These are phyloP conservation scores for Chaetomiaceae sp. DNA, from an alignment of 2,329 filamentous ascomycete genomes.

Conservation along the genomic window DNA sequence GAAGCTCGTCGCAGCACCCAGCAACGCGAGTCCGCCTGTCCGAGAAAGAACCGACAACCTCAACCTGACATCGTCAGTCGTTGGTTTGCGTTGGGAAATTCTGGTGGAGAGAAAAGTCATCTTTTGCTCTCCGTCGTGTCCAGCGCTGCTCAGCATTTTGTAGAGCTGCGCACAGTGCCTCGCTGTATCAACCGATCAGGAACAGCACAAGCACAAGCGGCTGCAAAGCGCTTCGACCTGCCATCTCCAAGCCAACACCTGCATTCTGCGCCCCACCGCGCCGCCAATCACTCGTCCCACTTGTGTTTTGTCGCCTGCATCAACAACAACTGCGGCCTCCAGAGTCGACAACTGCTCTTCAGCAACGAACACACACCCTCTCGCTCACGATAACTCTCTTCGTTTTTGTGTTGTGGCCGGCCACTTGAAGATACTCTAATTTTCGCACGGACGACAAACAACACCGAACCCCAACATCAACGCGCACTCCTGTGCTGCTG, in stretches of 20 bases:
- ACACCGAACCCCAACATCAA: too few species aligned
- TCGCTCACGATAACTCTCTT: not conserved
- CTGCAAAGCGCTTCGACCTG: not conserved
- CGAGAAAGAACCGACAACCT: not conserved
- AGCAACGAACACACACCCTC: conserved; percentile 14
- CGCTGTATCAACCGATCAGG: too few species aligned
- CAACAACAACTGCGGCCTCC: conserved; percentile 21
- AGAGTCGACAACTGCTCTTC: conserved; percentile 16
- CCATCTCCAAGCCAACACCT: conserved; percentile 24
- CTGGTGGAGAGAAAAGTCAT: not conserved
- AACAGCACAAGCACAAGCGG: not conserved
- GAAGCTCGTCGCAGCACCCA: conserved; percentile 7
- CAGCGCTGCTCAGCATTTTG: too few species aligned
- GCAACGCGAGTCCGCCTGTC: conserved; percentile 8
- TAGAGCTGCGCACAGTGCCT: too few species aligned
- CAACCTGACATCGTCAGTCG: conserved; percentile 16
- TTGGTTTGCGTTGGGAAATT: not conserved
- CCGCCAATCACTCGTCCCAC: conserved; percentile 24
- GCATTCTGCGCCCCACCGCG: conserved; percentile 24
- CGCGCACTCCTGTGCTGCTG: too few species aligned
- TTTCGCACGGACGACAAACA: conserved; percentile 2
- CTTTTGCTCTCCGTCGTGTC: not conserved
- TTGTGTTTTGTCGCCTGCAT: conserved; percentile 20
- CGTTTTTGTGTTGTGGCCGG: conserved; percentile 19
- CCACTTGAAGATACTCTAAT: conserved; percentile 13